A percentile compares a stretch with the other conserved stretches of the same genome.
Conservation (phyloP, 306 rosid species). For the Astragalus glycyphyllos region DNA sequence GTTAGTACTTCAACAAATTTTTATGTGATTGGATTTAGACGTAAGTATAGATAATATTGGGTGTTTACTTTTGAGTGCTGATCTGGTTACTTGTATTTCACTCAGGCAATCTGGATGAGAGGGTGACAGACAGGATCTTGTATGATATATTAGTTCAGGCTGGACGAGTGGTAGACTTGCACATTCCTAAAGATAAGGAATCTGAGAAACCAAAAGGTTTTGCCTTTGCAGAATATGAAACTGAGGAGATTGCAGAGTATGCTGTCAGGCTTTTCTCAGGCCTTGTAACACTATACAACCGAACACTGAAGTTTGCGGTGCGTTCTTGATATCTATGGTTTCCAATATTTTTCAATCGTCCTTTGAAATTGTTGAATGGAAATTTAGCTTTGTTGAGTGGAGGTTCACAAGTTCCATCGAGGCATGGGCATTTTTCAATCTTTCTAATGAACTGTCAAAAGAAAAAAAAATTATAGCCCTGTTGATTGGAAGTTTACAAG, state of each 20-base stretch:
- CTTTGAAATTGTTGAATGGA: slow-evolving; percentile 27
- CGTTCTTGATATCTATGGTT: slow-evolving; percentile 41
- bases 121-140: slow-evolving; percentile 83
- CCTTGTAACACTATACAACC: slow-evolving; percentile 77
- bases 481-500: slow-evolving; percentile 28
- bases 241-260: slow-evolving; percentile 81
- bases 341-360: slow-evolving; percentile 31
- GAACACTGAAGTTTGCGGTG: slow-evolving; percentile 91
- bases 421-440: slow-evolving; percentile 31
- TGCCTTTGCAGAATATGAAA: slow-evolving; percentile 93
- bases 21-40: slow-evolving; percentile 5
- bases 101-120: slow-evolving; percentile 90
- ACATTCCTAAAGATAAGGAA: slow-evolving; percentile 91
- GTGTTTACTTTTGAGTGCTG: slow-evolving; percentile 18
- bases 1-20: slow-evolving; percentile 6
- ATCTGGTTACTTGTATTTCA: slow-evolving; percentile 30
- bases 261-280: slow-evolving; percentile 94
- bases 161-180: slow-evolving; percentile 79
- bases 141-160: slow-evolving; percentile 90
- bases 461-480: slow-evolving; percentile 24
- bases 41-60: not conserved
- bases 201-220: slow-evolving; percentile 74
- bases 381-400: slow-evolving; percentile 34
- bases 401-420: slow-evolving; percentile 13
- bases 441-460: slow-evolving; percentile 23